Evolutionary conservation across 1,284 basidiomycete genomes (phyloP), one percentile per base, ranked within the genome.

Genomic region (Ustilago trichophora): DNA sequence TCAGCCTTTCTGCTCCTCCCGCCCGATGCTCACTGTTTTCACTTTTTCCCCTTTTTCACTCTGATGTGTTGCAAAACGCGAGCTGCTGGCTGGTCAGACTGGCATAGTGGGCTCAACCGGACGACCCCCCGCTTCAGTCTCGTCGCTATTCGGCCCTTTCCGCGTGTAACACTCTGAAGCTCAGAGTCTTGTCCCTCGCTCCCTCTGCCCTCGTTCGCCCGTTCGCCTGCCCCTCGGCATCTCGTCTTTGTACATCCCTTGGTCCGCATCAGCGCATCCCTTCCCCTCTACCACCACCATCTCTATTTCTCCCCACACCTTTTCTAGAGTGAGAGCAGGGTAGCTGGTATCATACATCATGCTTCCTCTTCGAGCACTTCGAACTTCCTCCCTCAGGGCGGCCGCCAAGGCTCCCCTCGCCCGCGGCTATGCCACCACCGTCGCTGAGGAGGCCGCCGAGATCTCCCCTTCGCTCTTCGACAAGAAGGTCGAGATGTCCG

Each of bases 401-500:
- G 68, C 58, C 68, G 36, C 51, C 49, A 55, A 56, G 58, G 63
- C 68, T 27, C 62, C 63, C 63, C 68, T 71, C 50, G 51, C 67
- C 54, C 75, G 78, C 51, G 72, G 72, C 33, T 76, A 78, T 57
- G 78, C 78, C 31, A 80, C 78, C 34, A 62, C 65, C 58, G 75
- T 78, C 35, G 65, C 79, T 40, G 79, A 81, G 65, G 78, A 80
- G 36, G 79, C 71, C 26, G 50, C 71, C 36, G 60, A 69, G 33
- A 72, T 78, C 47, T 59, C 66, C 22, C 52, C 69, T 35, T 72
- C 69, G 8, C 64, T 79, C 49, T 76, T 77, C 44, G 70, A 77
- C 68, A 73, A 72, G 46, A 80, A 80, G 66, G 77, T 81, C 45
- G 79, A 81, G 65, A 76, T 81, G 70, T 76, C 73, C 64, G 41